phyloP scores from a whole-genome alignment of 371 early-diverging fungal genomes.

The Smittium culicis region DNA sequence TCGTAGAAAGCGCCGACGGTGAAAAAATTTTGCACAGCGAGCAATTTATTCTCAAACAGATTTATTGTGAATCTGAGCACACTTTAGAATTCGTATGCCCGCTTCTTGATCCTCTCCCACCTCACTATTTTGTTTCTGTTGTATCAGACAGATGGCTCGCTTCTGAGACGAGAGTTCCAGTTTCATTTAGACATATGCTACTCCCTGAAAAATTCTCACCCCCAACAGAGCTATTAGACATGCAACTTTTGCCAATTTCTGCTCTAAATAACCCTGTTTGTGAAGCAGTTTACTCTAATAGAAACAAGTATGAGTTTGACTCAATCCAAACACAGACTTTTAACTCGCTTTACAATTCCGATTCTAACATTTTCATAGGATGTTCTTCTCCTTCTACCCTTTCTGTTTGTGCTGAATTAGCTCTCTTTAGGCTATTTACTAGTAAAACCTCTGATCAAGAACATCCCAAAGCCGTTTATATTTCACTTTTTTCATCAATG shows the following conservation, averaged over 20 bases:
- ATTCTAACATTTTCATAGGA: slow-evolving; percentile 87
- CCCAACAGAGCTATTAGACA: slow-evolving; percentile 84
- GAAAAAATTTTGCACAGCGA: slow-evolving; percentile 79
- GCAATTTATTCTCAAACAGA: slow-evolving; percentile 61
- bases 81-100: slow-evolving; percentile 77
- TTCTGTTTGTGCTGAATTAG: slow-evolving; percentile 91
- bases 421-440: slow-evolving; percentile 73
- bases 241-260: slow-evolving; percentile 65
- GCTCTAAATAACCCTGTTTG: slow-evolving; percentile 59
- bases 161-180: slow-evolving; percentile 72
- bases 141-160: slow-evolving; percentile 91
- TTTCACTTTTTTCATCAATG: slow-evolving; percentile 84
- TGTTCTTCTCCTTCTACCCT: slow-evolving; percentile 97
- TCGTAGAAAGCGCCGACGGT: slow-evolving; percentile 87
- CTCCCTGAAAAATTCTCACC: slow-evolving; percentile 86
- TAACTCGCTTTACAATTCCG: slow-evolving; percentile 73
- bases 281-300: slow-evolving; percentile 44
- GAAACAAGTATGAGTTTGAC: slow-evolving; percentile 55
- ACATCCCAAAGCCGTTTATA: slow-evolving; percentile 63
- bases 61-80: slow-evolving; percentile 55
- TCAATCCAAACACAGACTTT: slow-evolving; percentile 95
- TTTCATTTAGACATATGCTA: slow-evolving; percentile 82
- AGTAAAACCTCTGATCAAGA: slow-evolving; percentile 18
- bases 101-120: slow-evolving; percentile 84
- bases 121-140: slow-evolving; percentile 85